Evolutionary conservation across 352 stramenopile species (phyloP), one percentile per base, ranked within the genome.

Genomic region (Blastocystis sp.): DNA sequence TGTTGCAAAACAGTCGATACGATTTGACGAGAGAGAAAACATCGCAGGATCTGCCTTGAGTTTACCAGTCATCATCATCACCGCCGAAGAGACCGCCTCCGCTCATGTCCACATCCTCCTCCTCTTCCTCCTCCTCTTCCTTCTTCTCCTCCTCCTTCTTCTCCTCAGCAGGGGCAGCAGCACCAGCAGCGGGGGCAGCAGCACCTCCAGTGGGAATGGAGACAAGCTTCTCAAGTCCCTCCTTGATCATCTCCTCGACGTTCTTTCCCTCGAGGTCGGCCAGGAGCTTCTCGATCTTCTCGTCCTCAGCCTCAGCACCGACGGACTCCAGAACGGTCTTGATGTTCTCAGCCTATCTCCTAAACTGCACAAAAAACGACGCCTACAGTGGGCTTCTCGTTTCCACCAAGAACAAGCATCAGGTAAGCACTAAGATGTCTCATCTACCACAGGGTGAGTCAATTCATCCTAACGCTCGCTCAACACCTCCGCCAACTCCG

Each of bases 311-410:
- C 28, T 34, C 28, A 34, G 28, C 28, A 34, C 28, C 28, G 28
- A 34, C 28, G 28, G 28, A 34, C 28, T 34, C 28, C 65, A 98
- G 91, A 88, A 98, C 96, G 76, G 92, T 92, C 78, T 92, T 94
- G 82, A 98, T 92, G 80, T 98, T 94, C 89, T 92, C 92, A 77
- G 92, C 93, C 89, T 67, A 71, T 45, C 23, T 21, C 5, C 19
- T 71, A 34, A 56, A 43, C 23, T 23, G 9, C 10, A 2, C n/a
- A 34, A 2, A 21, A 77, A 61, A 10, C 9, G 4, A 61, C 9
- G 43, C 66, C 14, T 77, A 77, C 66, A 74, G 74, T 23, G 38
- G 74, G 74, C 28, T 34, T 34, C 28, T 34, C 28, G 28, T 34
- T 34, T 34, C 28, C 28, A 34, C 28, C 28, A 34, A 34, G 28